Conservation (phyloP, 2,329 filamentous ascomycete species). For the Hypoxylon sp. region DNA sequence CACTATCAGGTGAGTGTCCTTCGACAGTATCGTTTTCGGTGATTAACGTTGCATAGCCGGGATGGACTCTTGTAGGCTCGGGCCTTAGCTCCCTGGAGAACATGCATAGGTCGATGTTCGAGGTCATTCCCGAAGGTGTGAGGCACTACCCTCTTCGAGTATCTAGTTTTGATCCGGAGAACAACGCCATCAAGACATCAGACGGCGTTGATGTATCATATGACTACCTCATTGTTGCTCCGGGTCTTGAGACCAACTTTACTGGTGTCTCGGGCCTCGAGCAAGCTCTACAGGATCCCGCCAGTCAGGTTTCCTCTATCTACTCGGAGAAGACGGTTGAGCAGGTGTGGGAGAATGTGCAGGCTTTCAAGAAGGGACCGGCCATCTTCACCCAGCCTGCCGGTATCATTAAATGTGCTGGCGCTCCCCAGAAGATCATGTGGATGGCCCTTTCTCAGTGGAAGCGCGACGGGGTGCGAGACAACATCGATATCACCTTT, state of each 20-base stretch:
- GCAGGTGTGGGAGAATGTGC: slow-evolving; percentile 53
- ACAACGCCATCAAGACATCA: slow-evolving; percentile 52
- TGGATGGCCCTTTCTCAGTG: slow-evolving; percentile 57
- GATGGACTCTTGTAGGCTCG: slow-evolving; percentile 55
- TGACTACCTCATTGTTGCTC: slow-evolving; percentile 54
- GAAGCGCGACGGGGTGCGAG: slow-evolving; percentile 51
- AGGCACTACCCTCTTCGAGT: slow-evolving; percentile 53
- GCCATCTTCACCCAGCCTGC: slow-evolving; percentile 56
- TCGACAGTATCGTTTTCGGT: neutral
- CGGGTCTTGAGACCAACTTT: slow-evolving; percentile 54
- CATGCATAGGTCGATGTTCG: slow-evolving; percentile 47
- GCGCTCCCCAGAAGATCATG: slow-evolving; percentile 56
- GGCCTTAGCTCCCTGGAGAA: slow-evolving; percentile 50
- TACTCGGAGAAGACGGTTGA: slow-evolving; percentile 53
- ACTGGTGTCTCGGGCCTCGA: slow-evolving; percentile 51
- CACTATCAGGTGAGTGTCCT: slow-evolving; percentile 49
- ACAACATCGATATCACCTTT: slow-evolving; percentile 51
- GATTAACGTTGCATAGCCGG: slow-evolving; percentile 45
- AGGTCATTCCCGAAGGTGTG: slow-evolving; percentile 51
- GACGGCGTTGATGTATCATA: slow-evolving; percentile 54
- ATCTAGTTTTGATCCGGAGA: slow-evolving; percentile 51
- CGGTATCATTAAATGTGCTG: slow-evolving; percentile 55
- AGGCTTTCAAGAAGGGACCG: slow-evolving; percentile 51
- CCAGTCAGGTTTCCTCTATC: slow-evolving; percentile 53
- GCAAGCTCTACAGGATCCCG: slow-evolving; percentile 51